Percentiles rank a stretch among this genome's conserved stretches.
phyloP scores from a whole-genome alignment of 495 filamentous ascomycete species.

The Trichodelitschia bisporula region DNA sequence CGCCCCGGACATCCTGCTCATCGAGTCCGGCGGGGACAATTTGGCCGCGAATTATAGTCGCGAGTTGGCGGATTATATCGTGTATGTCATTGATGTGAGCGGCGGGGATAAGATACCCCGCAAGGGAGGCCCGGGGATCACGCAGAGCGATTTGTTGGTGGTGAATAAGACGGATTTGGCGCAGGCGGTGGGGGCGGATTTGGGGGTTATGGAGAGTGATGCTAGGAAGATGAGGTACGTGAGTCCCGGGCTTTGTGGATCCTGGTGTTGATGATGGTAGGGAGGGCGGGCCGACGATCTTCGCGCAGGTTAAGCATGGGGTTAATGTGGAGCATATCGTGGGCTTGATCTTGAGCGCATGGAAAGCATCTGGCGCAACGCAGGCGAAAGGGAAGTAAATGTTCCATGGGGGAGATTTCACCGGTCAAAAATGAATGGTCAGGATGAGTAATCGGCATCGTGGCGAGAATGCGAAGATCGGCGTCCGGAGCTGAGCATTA shows the following conservation, averaged over 20 bases:
- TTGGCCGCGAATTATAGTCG: slow-evolving; percentile 86
- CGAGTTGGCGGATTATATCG: slow-evolving; percentile 87
- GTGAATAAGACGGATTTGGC: slow-evolving; percentile 96
- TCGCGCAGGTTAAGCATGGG: slow-evolving; percentile 87
- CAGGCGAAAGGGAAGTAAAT: no score
- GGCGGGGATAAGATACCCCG: slow-evolving; percentile 95
- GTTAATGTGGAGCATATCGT: slow-evolving; percentile 67
- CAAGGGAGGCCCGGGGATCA: slow-evolving; percentile 93
- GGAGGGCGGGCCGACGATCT: slow-evolving; percentile 89
- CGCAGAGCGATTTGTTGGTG: slow-evolving; percentile 72
- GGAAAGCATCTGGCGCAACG: slow-evolving; percentile 65
- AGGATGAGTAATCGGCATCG: no score
- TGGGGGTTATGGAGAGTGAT: slow-evolving; percentile 88
- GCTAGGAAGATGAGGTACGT: slow-evolving; percentile 57
- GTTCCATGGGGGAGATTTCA: no score
- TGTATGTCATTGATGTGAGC: slow-evolving; percentile 93
- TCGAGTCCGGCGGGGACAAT: slow-evolving; percentile 90
- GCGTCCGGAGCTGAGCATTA: no score
- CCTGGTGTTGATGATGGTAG: slow-evolving; percentile 1
- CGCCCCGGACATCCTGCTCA: slow-evolving; percentile 51
- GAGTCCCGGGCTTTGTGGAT: neutral
- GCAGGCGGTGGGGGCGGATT: slow-evolving; percentile 71
- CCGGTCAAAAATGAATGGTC: no score
- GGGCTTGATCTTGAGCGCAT: slow-evolving; percentile 69
- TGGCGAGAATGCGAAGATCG: no score